Base-by-base conservation (phyloP, 352 stramenopile genomes). In the Pythium biforme region DNA sequence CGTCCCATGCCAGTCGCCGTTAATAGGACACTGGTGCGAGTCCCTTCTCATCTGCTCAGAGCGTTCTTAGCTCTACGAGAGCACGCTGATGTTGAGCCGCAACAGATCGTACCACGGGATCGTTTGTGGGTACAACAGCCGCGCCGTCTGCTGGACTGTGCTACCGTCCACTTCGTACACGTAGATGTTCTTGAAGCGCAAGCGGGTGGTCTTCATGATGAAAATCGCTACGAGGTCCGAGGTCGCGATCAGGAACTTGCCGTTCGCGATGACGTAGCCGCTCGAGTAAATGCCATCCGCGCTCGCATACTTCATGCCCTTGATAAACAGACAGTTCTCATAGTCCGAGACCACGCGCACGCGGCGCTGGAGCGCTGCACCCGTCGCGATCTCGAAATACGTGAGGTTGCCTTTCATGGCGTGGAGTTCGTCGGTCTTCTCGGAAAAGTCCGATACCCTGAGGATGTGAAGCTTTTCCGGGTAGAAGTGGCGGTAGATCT, bases 201-300 rank as follows among this genome's bases (percentile, higher is more conserved):
- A 57, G 17, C 65, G 60, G 17, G 60, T 68, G 29, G 80, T 47
- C 68, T 79, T 79, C 73, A 83, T 83, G 33, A 76, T 50, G 26
- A 78, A 40, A 12, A 83, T 68, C 6, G 66, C 64, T 50, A 68
- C 61, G 23, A 80, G 66, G 55, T 86, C 74, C 47, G 75, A 66
- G 0, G 74, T 78, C 0, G 61, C 63, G 33, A 86, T 69, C 29
- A 83, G 61, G 19, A 76, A 86, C 61, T 79, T 81, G 46, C 73
- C 64, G 57, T 81, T 79, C 19, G 74, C 76, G 43, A 88, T 72
- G 9, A 85, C 74, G 52, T 74, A 88, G 1, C 79, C 79, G 52
- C 74, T 85, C 61, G 75, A 79, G 59, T 83, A 88, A 37, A 88
- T 82, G 5, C 75, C 79, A 19, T 85, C 77, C 6, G 67, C 50